Evolutionary conservation across 2,329 filamentous ascomycete species (phyloP), one percentile per base, ranked within the genome.

Genomic region (Pseudodiploospora longispora): DNA sequence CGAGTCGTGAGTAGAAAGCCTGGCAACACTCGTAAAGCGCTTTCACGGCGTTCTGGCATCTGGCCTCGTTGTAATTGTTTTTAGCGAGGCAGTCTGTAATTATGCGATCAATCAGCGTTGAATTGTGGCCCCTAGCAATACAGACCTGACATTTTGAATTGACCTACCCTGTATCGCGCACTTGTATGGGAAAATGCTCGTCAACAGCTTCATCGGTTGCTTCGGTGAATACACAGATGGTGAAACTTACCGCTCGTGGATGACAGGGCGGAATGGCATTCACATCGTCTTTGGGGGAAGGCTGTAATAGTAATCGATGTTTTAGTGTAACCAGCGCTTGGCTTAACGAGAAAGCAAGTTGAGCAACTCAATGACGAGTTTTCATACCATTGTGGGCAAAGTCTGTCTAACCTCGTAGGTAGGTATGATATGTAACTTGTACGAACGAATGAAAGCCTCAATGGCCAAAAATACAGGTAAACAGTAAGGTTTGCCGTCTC

Each of bases 21-120:
- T 90, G 82, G 65, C 93, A 98, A 67, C 93, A 98, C 55, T 93
- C 84, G 65, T 97, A 98, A 27, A 98, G 70, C 3, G 88, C 87
- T 61, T 91, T 83, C 45, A 98, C 77, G 58, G 88, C 72, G 12
- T 69, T 63, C 59, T 84, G 78, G 65, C 93, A 98, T 59, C 82
- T 94, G 36, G 80, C 80, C 66, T 97, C 89, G 48, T 94, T 79
- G 69, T 85, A 97, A 43, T 80, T 81, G 63, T 90, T 90, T 65
- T 82, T 91, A 38, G 78, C 80, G 50, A 98, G 72, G 59, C 93
- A 98, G 55, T 83, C 88, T 95, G 30, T n/a, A n/a, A 8, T 35
- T 29, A 19, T 19, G 19, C 19, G 19, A 19, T 19, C 19, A 19
- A 19, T 19, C 19, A 19, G 19, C 19, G 19, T 19, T 19, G 2